Percentiles rank a stretch among this genome's conserved stretches.
These are phyloP conservation scores for Ilyonectria robusta DNA, from an alignment of 2,329 filamentous ascomycete species.

Conservation along the genomic window DNA sequence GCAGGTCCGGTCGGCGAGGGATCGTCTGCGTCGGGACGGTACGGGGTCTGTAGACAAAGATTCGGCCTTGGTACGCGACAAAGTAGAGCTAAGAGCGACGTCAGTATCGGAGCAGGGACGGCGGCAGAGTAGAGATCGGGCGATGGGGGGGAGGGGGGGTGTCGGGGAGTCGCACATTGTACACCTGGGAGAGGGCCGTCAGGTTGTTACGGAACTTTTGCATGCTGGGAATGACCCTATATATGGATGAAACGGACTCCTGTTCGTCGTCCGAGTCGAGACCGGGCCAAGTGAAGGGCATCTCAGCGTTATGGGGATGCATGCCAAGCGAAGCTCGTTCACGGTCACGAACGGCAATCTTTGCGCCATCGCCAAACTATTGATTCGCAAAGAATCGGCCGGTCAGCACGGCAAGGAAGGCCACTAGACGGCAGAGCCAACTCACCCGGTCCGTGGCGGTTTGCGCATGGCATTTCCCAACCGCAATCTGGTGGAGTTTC, in stretches of 20 bases:
- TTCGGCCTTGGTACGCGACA: slow-evolving; percentile 68
- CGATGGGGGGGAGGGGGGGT: slow-evolving; percentile 11
- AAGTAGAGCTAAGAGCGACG: slow-evolving; percentile 67
- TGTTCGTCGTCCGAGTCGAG: slow-evolving; percentile 44
- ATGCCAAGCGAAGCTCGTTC: slow-evolving; percentile 50
- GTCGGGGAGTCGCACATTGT: slow-evolving; percentile 60
- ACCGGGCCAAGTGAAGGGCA: slow-evolving; percentile 50
- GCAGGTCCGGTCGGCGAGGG: slow-evolving; percentile 62
- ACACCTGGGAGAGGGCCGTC: slow-evolving; percentile 69
- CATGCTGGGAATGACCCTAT: slow-evolving; percentile 50
- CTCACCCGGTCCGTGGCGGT: slow-evolving; percentile 55
- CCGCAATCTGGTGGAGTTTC: slow-evolving; percentile 47
- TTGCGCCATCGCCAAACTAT: slow-evolving; percentile 56
- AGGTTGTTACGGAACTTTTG: slow-evolving; percentile 67
- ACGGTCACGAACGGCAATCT: slow-evolving; percentile 52
- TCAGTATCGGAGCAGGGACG: slow-evolving; percentile 29
- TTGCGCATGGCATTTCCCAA: slow-evolving; percentile 56
- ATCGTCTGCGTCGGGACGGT: slow-evolving; percentile 64
- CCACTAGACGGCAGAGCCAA: background rate
- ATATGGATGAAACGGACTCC: slow-evolving; percentile 44
- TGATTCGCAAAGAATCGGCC: slow-evolving; percentile 17
- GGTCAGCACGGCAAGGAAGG: slow-evolving; percentile 19
- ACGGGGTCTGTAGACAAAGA: slow-evolving; percentile 70
- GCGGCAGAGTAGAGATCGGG: background rate
- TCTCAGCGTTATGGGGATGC: slow-evolving; percentile 41